A percentile compares a stretch with the other conserved stretches of the same genome.
These are phyloP conservation scores for Asclepias syriaca DNA, from an alignment of 257 asterid genomes.

Conservation along the genomic window DNA sequence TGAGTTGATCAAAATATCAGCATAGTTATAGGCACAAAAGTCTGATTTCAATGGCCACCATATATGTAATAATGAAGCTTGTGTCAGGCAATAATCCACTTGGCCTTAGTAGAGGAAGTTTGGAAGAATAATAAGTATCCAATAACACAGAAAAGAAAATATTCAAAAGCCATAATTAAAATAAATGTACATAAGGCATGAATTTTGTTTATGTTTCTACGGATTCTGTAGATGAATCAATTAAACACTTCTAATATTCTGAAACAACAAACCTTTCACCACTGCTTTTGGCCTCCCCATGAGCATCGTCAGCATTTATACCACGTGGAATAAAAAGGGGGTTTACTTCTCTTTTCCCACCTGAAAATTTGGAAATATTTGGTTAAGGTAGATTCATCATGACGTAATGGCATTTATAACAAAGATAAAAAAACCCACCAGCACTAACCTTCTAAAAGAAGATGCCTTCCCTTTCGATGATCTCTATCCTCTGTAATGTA, in stretches of 20 bases:
- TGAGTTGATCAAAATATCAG: background rate
- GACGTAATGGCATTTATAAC: background rate
- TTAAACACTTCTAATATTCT: background rate
- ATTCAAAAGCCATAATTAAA: background rate
- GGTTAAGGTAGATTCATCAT: background rate
- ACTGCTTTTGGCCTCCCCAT: conserved; percentile 50
- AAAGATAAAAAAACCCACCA: conserved; percentile 5
- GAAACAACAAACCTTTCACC: conserved; percentile 54
- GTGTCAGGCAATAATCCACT: background rate
- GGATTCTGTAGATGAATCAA: background rate
- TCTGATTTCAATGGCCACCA: background rate
- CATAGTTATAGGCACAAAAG: background rate
- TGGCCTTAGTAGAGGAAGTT: background rate
- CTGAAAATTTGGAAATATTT: conserved; percentile 29
- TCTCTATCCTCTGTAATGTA: conserved; percentile 72
- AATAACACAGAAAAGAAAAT: background rate
- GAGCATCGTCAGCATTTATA: conserved; percentile 84
- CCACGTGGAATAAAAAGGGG: conserved; percentile 77
- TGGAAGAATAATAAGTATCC: background rate
- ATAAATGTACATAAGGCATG: background rate
- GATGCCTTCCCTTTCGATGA: conserved; percentile 72
- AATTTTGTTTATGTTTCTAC: background rate
- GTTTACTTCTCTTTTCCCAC: conserved; percentile 63
- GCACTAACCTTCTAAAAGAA: conserved; percentile 75
- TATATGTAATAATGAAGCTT: background rate